Evolutionary conservation across 2,329 filamentous ascomycete species (phyloP).

Genomic region (Diplodia seriata): DNA sequence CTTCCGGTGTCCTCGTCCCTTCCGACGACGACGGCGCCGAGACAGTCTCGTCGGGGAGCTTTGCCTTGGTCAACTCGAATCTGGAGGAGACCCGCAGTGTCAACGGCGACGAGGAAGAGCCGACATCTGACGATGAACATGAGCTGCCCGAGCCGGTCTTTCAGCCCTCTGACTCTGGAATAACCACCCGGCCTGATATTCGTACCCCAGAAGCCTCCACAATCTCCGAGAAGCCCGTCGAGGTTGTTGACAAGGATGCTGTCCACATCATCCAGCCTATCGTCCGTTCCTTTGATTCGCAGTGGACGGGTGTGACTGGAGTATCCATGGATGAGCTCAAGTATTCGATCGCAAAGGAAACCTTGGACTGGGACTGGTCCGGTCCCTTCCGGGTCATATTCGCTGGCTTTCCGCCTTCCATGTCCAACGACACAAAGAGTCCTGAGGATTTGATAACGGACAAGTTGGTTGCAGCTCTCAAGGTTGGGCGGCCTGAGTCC

Average conservation of each 20-base stretch:
- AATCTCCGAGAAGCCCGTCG: slow-evolving; percentile 12
- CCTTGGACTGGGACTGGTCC: slow-evolving; percentile 18
- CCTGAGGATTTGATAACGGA: slow-evolving; percentile 21
- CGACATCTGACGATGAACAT: slow-evolving; percentile 19
- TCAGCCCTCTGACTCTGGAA: slow-evolving; percentile 29
- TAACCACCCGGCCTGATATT: slow-evolving; percentile 28
- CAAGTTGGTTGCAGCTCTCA: slow-evolving; percentile 18
- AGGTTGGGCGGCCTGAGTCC: slow-evolving; percentile 15
- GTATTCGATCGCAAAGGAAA: slow-evolving; percentile 16
- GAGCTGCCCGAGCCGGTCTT: slow-evolving; percentile 29
- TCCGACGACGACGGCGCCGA: slow-evolving; percentile 32
- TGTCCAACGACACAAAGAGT: slow-evolving; percentile 15
- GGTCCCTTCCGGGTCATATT: slow-evolving; percentile 27
- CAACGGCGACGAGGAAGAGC: slow-evolving; percentile 14
- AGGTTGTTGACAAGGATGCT: slow-evolving; percentile 10
- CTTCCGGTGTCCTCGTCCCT: slow-evolving; percentile 22
- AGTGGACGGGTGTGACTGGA: slow-evolving; percentile 22
- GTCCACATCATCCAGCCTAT: slow-evolving; percentile 19
- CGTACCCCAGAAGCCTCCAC: slow-evolving; percentile 22
- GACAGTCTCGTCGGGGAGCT: slow-evolving; percentile 29
- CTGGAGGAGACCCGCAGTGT: slow-evolving; percentile 29
- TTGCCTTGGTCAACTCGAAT: slow-evolving; percentile 20
- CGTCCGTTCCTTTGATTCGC: slow-evolving; percentile 8
- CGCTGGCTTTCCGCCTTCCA: slow-evolving; percentile 23
- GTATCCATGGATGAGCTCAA: slow-evolving; percentile 20